Evolutionary conservation across 805 yeast genomes (phyloP).

Genomic region (Wickerhamiella vanderwaltii): DNA sequence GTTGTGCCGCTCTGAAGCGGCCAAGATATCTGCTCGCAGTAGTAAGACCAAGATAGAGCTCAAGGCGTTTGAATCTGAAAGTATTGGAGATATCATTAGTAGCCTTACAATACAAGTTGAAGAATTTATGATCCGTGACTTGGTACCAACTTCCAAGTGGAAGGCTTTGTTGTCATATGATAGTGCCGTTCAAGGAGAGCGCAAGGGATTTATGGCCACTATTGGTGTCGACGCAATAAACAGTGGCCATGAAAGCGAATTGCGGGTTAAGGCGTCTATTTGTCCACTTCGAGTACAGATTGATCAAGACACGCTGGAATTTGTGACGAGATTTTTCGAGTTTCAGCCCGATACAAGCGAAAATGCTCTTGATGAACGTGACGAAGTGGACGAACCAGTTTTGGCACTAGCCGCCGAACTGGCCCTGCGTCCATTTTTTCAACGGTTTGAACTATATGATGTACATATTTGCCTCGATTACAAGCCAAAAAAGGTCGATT

Average conservation of each 20-base stretch:
- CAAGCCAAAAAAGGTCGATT: conserved; percentile 81
- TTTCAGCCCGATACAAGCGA: conserved; percentile 46
- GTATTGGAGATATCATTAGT: conserved; percentile 27
- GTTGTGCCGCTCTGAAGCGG: conserved; percentile 14
- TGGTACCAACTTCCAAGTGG: conserved; percentile 83
- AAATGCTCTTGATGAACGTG: conserved; percentile 11
- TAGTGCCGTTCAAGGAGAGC: conserved; percentile 1
- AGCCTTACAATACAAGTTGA: conserved; percentile 38
- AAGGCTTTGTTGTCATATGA: conserved; percentile 34
- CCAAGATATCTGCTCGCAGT: conserved; percentile 24
- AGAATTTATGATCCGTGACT: conserved; percentile 55
- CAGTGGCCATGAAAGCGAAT: conserved; percentile 36
- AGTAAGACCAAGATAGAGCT: conserved; percentile 27
- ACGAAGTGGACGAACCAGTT: neutral
- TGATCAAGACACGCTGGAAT: conserved; percentile 89
- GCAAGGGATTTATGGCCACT: neutral
- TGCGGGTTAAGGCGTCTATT: conserved; percentile 23
- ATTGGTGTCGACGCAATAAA: neutral
- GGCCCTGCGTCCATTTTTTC: conserved; percentile 36
- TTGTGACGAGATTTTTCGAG: conserved; percentile 63
- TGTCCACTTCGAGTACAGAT: conserved; percentile 73
- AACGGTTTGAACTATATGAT: conserved; percentile 39
- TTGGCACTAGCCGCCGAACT: neutral
- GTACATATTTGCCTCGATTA: conserved; percentile 68
- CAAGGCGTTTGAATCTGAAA: conserved; percentile 20